Percentiles rank a stretch among this genome's conserved stretches.
phyloP scores from a whole-genome alignment of 2,329 filamentous ascomycete genomes.

The Cytospora mali region DNA sequence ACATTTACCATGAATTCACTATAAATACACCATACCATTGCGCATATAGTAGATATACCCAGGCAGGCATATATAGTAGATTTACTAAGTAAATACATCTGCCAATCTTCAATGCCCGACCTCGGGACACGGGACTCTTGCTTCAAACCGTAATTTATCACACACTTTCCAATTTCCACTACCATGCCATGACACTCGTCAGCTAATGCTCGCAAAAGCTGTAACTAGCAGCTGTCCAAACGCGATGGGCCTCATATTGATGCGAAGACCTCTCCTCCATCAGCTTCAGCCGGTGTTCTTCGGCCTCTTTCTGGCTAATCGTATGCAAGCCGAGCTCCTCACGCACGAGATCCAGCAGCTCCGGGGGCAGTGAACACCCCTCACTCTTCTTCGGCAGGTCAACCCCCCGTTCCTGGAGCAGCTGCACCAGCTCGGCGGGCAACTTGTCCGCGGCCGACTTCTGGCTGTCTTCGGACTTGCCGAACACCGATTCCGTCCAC shows the following conservation, averaged over 20 bases:
- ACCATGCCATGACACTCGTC: no score
- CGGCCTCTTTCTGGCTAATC: slow-evolving; percentile 28
- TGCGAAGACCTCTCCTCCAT: slow-evolving; percentile 23
- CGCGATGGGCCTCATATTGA: not conserved
- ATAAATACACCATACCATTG: no score
- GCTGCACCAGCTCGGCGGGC: slow-evolving; percentile 23
- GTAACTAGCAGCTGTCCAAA: not conserved
- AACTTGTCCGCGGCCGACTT: slow-evolving; percentile 14
- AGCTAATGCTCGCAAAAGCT: slow-evolving; percentile 16
- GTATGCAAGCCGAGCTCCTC: not conserved
- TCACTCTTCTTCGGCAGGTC: not conserved
- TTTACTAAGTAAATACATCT: no score
- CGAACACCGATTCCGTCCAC: slow-evolving; percentile 37
- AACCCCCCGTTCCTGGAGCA: slow-evolving; percentile 25
- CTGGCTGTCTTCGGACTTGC: slow-evolving; percentile 4
- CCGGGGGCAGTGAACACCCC: slow-evolving; percentile 14
- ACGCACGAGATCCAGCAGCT: slow-evolving; percentile 24
- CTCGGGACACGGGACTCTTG: no score
- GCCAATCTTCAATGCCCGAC: no score
- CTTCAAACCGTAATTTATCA: no score
- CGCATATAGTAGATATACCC: no score
- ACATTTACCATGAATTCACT: no score
- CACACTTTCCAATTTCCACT: no score
- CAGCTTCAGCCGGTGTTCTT: slow-evolving; percentile 26
- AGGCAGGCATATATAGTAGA: no score